Evolutionary conservation across 2,329 filamentous ascomycete genomes (phyloP), one percentile per base, ranked within the genome.

Genomic region (Monilinia polystroma): DNA sequence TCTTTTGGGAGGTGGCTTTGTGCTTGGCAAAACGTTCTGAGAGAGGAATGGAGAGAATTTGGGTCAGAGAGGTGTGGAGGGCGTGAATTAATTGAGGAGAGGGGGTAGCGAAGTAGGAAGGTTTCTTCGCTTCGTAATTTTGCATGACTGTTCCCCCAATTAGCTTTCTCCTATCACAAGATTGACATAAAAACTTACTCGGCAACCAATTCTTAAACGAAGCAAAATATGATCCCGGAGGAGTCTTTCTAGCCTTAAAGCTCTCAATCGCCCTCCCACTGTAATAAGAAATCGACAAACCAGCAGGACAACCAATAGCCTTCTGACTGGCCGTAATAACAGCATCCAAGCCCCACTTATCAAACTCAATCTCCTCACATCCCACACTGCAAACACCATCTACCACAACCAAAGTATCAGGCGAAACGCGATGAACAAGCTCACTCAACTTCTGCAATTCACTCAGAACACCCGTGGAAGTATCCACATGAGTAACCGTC

Each of bases 371-470:
- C 81, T 98, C 93, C 80, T 99, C 95, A 73, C 89, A 93, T 57
- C 93, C 95, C 65, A 99, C 93, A 78, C 92, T 96, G 87, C 95
- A 99, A 60, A 99, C 95, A 70, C 94, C 95, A 77, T 99, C 95
- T 66, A 97, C 94, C 63, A 98, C 85, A 68, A 99, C 81, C 66
- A 99, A 84, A 1, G 95, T 99, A 63, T 97, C 89, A 0, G 95
- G 95, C 69, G 92, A 96, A 70, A 97, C 91, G 64, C 85, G 85
- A 78, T 90, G 90, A 63, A 98, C 91, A 60, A 96, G 82, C 76
- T 93, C 90, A 45, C 92, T 87, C 67, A 99, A 82, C 67, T 87
- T 83, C 83, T 96, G 90, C 74, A 98, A 86, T 78, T 98, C 93
- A 76, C 91, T 96, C 60, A 99, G 82, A 35, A 99, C 95, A 72